Evolutionary conservation across 345 rosid genomes (phyloP).

Genomic region (Lepidium sativum): DNA sequence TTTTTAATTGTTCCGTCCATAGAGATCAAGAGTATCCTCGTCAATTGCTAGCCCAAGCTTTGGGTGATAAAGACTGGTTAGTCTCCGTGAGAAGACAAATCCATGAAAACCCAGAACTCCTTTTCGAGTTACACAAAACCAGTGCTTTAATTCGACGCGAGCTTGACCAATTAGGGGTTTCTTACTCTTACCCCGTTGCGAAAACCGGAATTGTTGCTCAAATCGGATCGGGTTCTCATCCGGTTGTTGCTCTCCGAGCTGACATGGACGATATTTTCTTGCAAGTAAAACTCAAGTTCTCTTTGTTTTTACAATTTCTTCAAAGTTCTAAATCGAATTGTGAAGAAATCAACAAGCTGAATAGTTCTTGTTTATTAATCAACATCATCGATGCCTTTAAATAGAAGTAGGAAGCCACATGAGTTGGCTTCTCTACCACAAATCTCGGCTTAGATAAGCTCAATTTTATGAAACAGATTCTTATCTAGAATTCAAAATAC

Average conservation of each 20-base stretch:
- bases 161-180: constrained; percentile 50
- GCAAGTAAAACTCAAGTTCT: constrained; percentile 17
- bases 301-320: too few relatives aligned
- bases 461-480: too few relatives aligned
- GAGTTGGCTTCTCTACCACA: too few relatives aligned
- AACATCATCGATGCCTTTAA: too few relatives aligned
- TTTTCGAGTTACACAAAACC: constrained; percentile 61
- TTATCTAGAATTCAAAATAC: too few relatives aligned
- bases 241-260: constrained; percentile 78
- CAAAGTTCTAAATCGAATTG: not conserved
- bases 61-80: constrained; percentile 50
- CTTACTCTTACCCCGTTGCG: constrained; percentile 58
- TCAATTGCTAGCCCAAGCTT: constrained; percentile 37
- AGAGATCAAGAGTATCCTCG: constrained; percentile 25
- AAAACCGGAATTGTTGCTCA: constrained; percentile 64
- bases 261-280: constrained; percentile 82
- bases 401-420: too few relatives aligned
- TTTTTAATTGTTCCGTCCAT: not conserved
- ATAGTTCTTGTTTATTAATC: too few relatives aligned
- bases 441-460: too few relatives aligned
- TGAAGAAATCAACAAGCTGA: too few relatives aligned
- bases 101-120: constrained; percentile 82
- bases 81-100: constrained; percentile 54
- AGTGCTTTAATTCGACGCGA: constrained; percentile 60
- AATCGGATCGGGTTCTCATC: constrained; percentile 60